Percentiles rank a stretch among this genome's conserved stretches.
Evolutionary conservation across 2,329 filamentous ascomycete genomes (phyloP).

Genomic region (Pezizomycotina sp.): DNA sequence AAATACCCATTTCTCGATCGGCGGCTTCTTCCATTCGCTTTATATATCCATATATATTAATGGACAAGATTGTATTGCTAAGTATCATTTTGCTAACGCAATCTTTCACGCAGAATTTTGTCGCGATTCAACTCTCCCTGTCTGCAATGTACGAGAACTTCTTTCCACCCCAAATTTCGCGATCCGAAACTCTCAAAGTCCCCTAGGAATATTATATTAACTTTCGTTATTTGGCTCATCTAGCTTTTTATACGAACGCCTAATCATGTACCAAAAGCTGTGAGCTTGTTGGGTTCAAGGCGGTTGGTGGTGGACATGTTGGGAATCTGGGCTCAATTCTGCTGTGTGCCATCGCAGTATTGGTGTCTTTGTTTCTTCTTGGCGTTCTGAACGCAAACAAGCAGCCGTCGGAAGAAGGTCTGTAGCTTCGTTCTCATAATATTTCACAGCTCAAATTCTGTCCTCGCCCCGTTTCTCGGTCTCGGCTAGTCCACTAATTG

Average conservation of each 20-base stretch:
- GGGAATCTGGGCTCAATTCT: conserved; percentile 88
- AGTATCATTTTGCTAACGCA: no score
- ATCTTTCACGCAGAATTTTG: no score
- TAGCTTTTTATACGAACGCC: no score
- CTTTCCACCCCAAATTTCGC: no score
- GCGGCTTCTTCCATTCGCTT: no score
- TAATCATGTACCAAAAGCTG: conserved; percentile 9
- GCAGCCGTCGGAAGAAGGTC: conserved; percentile 88
- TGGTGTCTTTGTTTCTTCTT: conserved; percentile 50
- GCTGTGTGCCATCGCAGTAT: conserved; percentile 60
- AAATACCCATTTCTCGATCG: no score
- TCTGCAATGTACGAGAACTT: conserved; percentile 72
- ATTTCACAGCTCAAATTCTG: neutral
- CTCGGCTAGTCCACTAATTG: no score
- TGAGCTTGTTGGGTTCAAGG: conserved; percentile 18
- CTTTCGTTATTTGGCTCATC: conserved; percentile 13
- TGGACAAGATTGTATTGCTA: no score
- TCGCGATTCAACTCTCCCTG: no score
- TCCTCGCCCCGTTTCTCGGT: conserved; percentile 5
- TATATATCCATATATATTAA: no score
- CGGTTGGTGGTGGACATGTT: conserved; percentile 42
- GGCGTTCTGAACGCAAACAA: conserved; percentile 71
- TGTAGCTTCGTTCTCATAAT: conserved; percentile 25
- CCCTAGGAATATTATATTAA: no score
- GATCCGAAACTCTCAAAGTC: no score